Conservation (phyloP, 371 early-diverging fungal species). For the Mortierella sp. region DNA sequence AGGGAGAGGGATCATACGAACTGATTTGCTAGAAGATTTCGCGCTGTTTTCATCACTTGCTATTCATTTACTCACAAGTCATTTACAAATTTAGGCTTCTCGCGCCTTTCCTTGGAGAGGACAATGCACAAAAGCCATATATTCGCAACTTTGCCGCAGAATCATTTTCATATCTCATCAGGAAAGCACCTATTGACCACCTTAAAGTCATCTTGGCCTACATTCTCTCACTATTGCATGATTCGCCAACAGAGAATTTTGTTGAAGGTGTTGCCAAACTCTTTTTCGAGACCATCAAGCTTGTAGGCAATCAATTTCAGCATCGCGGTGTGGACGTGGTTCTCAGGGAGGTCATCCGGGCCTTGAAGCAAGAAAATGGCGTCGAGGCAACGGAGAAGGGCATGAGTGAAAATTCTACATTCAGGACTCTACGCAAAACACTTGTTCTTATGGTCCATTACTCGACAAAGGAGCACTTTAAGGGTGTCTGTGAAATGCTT, state of each 20-base stretch:
- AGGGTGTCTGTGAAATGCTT: constrained; percentile 64
- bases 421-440: constrained; percentile 59
- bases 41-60: not conserved
- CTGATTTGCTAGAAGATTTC: not conserved
- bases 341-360: constrained; percentile 42
- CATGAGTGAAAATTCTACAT: constrained; percentile 39
- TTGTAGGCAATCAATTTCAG: constrained; percentile 52
- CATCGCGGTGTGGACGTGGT: constrained; percentile 48
- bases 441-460: constrained; percentile 71
- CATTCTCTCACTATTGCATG: constrained; percentile 70
- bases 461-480: constrained; percentile 64
- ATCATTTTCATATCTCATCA: constrained; percentile 89
- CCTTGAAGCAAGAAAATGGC: constrained; percentile 41
- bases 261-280: constrained; percentile 83
- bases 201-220: constrained; percentile 66
- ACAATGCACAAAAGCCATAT: constrained; percentile 73
- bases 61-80: not conserved
- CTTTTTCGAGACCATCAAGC: constrained; percentile 85
- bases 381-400: constrained; percentile 32
- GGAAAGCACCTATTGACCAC: constrained; percentile 76
- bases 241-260: constrained; percentile 66
- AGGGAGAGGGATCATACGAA: constrained; percentile 1
- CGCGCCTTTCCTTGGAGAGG: constrained; percentile 77
- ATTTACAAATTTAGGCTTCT: constrained; percentile 63
- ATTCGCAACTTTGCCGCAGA: constrained; percentile 93